Evolutionary conservation across 2,329 filamentous ascomycete genomes (phyloP), one percentile per base, ranked within the genome.

Genomic region (Cordyceps fumosorosea): DNA sequence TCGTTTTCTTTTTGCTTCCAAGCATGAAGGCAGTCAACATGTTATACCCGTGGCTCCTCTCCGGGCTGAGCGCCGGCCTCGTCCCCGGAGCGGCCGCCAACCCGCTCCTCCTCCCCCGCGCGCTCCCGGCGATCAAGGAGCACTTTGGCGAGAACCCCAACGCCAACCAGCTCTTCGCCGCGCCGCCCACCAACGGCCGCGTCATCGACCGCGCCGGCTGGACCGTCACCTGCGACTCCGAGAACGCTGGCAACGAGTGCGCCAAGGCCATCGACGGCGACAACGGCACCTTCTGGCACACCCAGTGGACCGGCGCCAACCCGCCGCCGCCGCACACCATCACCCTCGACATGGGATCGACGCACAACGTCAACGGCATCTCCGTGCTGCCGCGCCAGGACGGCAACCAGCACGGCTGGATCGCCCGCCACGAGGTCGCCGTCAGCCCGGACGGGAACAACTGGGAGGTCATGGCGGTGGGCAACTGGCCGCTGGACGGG

Each of bases 371-470:
- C 24, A 73, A 71, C 22, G 72, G 72, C 7, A 48, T 74, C 22
- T 69, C 70, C 1, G 70, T 70, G 45, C 66, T 68, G 26, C 71
- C 71, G 14, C 68, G 72, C 6, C 71, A 72, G 57, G 68, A 70
- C 56, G 62, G 60, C 16, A 66, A 56, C 48, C 57, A 54, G 26
- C 69, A 71, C 60, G 70, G 72, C 20, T 69, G 65, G 26, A 73
- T 74, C 11, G 67, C 68, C 20, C 67, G 69, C 20, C 70, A 73
- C 40, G 67, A 68, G 44, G 65, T 74, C 20, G 65, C 65, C 14
- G 62, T 73, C 50, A 73, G 71, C 62, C 63, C 66, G 4, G 70
- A 73, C 44, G 68, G 68, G 8, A 63, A 54, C 14, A 68, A 63
- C 10, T 73, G 70, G 70, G 66, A 65, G 12, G 26, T 56, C 4